Evolutionary conservation across 257 asterid genomes (phyloP), one percentile per base, ranked within the genome.

Genomic region (Solanum rostratum): DNA sequence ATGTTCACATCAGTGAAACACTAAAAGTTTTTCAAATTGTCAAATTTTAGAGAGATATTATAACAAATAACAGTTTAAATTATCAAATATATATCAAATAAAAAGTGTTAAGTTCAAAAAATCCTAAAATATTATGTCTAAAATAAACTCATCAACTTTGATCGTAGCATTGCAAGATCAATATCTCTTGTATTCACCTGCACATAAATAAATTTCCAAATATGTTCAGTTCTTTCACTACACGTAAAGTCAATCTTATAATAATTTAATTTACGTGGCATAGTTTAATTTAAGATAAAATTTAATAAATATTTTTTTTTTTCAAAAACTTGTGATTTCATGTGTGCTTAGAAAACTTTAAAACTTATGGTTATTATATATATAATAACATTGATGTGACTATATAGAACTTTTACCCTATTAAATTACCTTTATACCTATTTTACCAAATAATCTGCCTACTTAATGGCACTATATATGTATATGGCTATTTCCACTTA

Each of bases 91-190:
- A 5, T 20, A 2, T 0, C 0, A 2, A 68, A 33, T 2, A 18
- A 33, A 33, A 63, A 5, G 10, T 29, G 18, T 3, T 10, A 29
- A 13, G 8, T 27, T 6, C 2, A 62, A 9, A 27, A 63, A 12
- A 13, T 63, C 20, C 10, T 7, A 27, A 62, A 24, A 52, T 15
- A 52, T 39, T 68, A 33, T 16, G 14, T 5, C 46, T 18, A 37
- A 20, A 9, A 70, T 70, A 15, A 76, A 76, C 43, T 49, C 81
- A 24, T 46, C 60, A 76, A 76, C 24, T 76, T 49, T 24, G 19
- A 46, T 49, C 79, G 86, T 60, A 86, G 49, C 57, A 80, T n/a
- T 27, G 50, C 81, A 43, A 45, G 81, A 84, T 87, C 87, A 84
- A 62, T 14, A 29, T 46, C 69, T 30, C 84, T 80, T 29, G 19